A percentile compares a stretch with the other conserved stretches of the same genome.
Conservation (phyloP, 75 land plant genomes). For the Chamaecyparis obtusa region DNA sequence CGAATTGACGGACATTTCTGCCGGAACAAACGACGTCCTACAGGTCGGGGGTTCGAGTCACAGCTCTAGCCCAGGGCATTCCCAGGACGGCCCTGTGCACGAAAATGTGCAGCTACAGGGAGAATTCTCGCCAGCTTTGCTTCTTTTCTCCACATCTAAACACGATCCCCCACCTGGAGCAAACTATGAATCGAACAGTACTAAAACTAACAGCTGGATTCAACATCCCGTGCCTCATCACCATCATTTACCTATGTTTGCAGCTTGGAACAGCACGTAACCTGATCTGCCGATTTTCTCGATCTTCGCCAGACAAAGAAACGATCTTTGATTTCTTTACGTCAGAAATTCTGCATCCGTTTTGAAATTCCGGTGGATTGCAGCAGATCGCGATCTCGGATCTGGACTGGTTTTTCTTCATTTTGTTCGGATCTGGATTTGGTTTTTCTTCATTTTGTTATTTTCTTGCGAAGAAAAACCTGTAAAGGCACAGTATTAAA, state of each 20-base stretch:
- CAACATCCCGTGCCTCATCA: not conserved
- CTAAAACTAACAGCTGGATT: not conserved
- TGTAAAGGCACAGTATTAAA: not conserved
- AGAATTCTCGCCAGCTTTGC: not conserved
- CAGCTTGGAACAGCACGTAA: slow-evolving; percentile 1
- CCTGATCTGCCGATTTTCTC: not conserved
- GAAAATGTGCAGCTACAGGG: not conserved
- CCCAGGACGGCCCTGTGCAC: not conserved
- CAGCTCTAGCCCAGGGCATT: not conserved
- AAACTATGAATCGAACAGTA: not conserved
- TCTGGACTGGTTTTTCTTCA: not conserved
- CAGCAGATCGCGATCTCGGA: not conserved
- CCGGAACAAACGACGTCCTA: not conserved
- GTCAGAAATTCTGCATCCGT: not conserved
- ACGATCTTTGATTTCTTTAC: not conserved
- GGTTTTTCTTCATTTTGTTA: not conserved
- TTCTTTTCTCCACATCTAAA: not conserved
- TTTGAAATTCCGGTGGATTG: not conserved
- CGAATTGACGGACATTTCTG: not conserved
- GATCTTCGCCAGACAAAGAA: not conserved
- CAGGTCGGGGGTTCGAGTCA: not conserved
- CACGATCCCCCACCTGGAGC: not conserved
- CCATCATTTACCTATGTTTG: not conserved
- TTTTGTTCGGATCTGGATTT: not conserved
- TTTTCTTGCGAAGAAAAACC: not conserved